phyloP scores from a whole-genome alignment of 148 eudicot species.

The Limonium bicolor region DNA sequence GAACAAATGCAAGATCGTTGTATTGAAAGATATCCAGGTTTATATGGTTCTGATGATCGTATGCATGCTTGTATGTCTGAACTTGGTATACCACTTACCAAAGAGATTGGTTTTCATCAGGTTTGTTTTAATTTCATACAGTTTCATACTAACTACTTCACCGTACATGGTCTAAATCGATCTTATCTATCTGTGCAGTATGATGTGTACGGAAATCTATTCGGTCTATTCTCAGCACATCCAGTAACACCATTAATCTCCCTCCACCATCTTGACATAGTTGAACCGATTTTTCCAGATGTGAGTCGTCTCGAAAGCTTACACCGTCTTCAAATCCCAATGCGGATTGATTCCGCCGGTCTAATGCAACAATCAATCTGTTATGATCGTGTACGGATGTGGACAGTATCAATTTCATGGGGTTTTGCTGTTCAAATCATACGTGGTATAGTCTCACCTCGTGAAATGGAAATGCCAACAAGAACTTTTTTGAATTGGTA shows the following conservation, averaged over 20 bases:
- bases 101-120: slow-evolving; percentile 22
- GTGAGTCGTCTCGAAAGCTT: slow-evolving; percentile 18
- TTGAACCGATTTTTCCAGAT: slow-evolving; percentile 22
- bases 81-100: slow-evolving; percentile 21
- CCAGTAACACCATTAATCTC: slow-evolving; percentile 25
- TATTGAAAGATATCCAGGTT: slow-evolving; percentile 21
- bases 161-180: too few relatives aligned
- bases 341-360: slow-evolving; percentile 15
- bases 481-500: slow-evolving; percentile 22
- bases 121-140: background rate
- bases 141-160: too few relatives aligned
- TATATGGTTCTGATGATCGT: slow-evolving; percentile 26
- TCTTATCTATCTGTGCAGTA: too few relatives aligned
- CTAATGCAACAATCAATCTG: slow-evolving; percentile 26
- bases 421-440: slow-evolving; percentile 21
- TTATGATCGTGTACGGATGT: slow-evolving; percentile 18
- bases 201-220: slow-evolving; percentile 20
- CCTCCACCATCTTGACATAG: slow-evolving; percentile 19
- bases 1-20: slow-evolving; percentile 25
- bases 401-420: slow-evolving; percentile 24
- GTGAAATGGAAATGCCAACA: slow-evolving; percentile 24
- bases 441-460: slow-evolving; percentile 18
- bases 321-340: slow-evolving; percentile 9
- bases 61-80: slow-evolving; percentile 30
- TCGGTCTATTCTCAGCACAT: slow-evolving; percentile 21